Percentiles rank a stretch among this genome's conserved stretches.
Evolutionary conservation across 257 asterid genomes (phyloP).

Genomic region (Thymus mandschuricus): DNA sequence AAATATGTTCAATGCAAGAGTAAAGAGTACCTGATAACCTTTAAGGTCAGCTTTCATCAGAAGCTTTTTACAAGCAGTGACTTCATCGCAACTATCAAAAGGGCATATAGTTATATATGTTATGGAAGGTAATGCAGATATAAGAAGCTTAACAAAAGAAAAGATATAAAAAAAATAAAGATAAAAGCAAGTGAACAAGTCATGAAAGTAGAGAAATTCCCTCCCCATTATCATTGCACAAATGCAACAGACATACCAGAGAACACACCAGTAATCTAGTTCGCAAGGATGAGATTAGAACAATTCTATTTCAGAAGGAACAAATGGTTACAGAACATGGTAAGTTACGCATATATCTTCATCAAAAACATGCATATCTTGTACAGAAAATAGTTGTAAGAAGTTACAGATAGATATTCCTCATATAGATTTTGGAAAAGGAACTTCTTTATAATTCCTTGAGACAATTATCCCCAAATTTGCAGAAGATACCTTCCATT

Average conservation of each 20-base stretch:
- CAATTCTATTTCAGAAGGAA: neutral
- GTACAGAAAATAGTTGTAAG: neutral
- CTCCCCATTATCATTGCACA: neutral
- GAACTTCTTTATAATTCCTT: neutral
- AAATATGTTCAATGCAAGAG: conserved; percentile 19
- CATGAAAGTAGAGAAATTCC: neutral
- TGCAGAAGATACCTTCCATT: conserved; percentile 58
- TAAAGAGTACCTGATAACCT: conserved; percentile 56
- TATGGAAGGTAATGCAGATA: neutral
- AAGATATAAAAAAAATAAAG: neutral
- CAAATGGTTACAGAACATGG: neutral
- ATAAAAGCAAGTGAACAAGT: conserved; percentile 1
- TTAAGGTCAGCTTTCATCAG: conserved; percentile 56
- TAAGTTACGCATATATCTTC: neutral
- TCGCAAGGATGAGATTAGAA: neutral
- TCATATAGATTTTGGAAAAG: neutral
- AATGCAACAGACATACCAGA: neutral
- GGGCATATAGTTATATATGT: conserved; percentile 24
- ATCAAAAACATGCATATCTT: conserved; percentile 7
- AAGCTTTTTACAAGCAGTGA: conserved; percentile 58
- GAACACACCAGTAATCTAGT: neutral
- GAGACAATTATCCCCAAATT: conserved; percentile 15
- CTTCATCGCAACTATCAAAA: conserved; percentile 56
- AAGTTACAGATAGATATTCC: too few relatives aligned
- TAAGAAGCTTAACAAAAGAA: conserved; percentile 13